Conservation (phyloP, 768 basidiomycete genomes). For the Imleria badia region DNA sequence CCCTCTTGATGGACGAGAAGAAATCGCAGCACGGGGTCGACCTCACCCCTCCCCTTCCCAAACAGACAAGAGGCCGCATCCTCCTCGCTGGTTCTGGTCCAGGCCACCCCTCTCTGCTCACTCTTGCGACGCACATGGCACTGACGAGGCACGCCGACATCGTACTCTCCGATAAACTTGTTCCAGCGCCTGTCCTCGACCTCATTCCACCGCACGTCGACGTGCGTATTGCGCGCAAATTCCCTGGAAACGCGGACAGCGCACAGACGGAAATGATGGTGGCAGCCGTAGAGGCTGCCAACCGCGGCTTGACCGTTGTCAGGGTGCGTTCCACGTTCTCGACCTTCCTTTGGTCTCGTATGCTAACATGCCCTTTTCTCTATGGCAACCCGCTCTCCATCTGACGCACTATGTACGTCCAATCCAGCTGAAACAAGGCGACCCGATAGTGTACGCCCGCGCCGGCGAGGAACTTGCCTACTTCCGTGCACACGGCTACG, state of each 20-base stretch:
- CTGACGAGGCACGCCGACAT: slow-evolving; percentile 81
- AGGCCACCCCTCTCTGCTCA: slow-evolving; percentile 91
- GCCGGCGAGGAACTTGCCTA: slow-evolving; percentile 93
- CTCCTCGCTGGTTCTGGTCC: slow-evolving; percentile 93
- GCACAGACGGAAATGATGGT: slow-evolving; percentile 96
- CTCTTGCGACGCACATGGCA: slow-evolving; percentile 78
- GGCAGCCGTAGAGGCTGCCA: slow-evolving; percentile 80
- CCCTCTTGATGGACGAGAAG: slow-evolving; percentile 34
- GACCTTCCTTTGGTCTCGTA: background rate
- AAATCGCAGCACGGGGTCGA: slow-evolving; percentile 33
- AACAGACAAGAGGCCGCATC: slow-evolving; percentile 58
- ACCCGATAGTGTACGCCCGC: slow-evolving; percentile 92
- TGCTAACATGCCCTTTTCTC: background rate
- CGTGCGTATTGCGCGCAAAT: slow-evolving; percentile 91
- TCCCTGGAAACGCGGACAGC: slow-evolving; percentile 95
- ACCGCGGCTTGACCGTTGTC: slow-evolving; percentile 79
- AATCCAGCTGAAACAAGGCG: slow-evolving; percentile 89
- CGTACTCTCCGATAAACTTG: slow-evolving; percentile 95
- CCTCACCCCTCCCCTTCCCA: slow-evolving; percentile 17
- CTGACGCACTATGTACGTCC: background rate
- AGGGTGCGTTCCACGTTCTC: slow-evolving; percentile 50
- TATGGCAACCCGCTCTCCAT: background rate
- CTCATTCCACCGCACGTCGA: slow-evolving; percentile 73
- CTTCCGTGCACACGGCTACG: slow-evolving; percentile 84
- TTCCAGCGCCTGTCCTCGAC: slow-evolving; percentile 82